phyloP scores from a whole-genome alignment of 768 basidiomycete species.

The Suillus variegatus region DNA sequence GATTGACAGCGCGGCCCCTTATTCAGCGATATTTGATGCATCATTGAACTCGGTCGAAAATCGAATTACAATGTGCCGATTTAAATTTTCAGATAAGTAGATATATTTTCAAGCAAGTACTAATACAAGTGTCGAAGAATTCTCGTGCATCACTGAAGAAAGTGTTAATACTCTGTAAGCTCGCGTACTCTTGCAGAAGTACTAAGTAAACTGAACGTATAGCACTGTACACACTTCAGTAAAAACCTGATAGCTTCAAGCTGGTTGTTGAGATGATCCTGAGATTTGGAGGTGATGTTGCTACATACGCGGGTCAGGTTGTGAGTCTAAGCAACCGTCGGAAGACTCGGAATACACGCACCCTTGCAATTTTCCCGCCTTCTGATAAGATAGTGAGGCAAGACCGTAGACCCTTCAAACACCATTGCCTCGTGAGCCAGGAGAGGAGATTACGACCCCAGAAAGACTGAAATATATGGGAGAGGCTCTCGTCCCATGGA shows the following conservation, averaged over 20 bases:
- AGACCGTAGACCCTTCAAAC: not conserved
- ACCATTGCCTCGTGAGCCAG: not conserved
- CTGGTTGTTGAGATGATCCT: not conserved
- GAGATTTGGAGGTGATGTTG: not conserved
- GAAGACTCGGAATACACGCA: not conserved
- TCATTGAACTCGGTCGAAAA: too few relatives aligned
- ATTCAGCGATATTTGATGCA: too few relatives aligned
- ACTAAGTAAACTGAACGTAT: too few relatives aligned
- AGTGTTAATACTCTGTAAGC: not conserved
- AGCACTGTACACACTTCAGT: not conserved
- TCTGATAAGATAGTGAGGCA: not conserved
- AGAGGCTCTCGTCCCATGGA: not conserved
- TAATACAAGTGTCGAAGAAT: not conserved
- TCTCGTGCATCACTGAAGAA: too few relatives aligned
- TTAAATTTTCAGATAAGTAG: too few relatives aligned
- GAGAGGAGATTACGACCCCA: not conserved
- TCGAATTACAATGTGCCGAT: not conserved
- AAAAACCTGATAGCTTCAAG: not conserved
- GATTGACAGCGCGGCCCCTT: too few relatives aligned
- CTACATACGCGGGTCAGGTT: not conserved
- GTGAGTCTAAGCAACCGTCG: not conserved
- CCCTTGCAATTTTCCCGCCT: not conserved
- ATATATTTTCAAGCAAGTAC: not conserved
- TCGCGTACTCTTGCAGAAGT: not conserved
- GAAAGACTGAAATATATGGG: not conserved